A percentile compares a stretch with the other conserved stretches of the same genome.
Evolutionary conservation across 257 asterid species (phyloP).

Genomic region (Cinchona pubescens): DNA sequence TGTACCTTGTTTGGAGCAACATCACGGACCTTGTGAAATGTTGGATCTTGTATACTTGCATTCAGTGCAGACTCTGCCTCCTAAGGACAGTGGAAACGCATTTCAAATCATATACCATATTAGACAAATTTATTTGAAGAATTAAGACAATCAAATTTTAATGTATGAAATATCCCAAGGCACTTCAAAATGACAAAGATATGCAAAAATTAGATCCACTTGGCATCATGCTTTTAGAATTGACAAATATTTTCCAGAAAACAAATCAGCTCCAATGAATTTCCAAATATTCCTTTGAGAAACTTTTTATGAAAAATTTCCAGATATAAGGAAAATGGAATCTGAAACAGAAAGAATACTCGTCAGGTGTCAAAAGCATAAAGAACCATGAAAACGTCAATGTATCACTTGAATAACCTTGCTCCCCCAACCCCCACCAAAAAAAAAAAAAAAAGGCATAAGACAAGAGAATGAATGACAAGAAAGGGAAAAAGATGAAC

Average conservation of each 20-base stretch:
- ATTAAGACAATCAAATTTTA: background rate
- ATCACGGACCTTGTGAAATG: conserved; percentile 70
- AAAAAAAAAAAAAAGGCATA: too few species aligned
- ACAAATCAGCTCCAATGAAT: background rate
- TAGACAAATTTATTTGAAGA: background rate
- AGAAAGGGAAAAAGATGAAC: background rate
- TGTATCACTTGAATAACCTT: background rate
- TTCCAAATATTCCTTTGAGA: background rate
- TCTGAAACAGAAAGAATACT: background rate
- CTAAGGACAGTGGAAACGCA: conserved; percentile 29
- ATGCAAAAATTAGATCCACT: background rate
- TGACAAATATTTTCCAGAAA: background rate
- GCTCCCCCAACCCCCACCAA: background rate
- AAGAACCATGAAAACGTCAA: background rate
- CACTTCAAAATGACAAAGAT: background rate
- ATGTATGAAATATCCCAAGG: background rate
- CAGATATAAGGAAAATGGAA: background rate
- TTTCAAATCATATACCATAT: background rate
- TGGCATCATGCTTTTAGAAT: background rate
- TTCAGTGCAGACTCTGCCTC: conserved; percentile 74
- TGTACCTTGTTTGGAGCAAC: conserved; percentile 96
- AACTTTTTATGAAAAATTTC: background rate
- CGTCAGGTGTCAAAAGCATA: background rate
- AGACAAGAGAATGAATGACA: background rate
- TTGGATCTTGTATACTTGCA: conserved; percentile 52